A percentile compares a stretch with the other conserved stretches of the same genome.
Conservation (phyloP, 768 basidiomycete genomes). For the Stropharia rugosoannulata region DNA sequence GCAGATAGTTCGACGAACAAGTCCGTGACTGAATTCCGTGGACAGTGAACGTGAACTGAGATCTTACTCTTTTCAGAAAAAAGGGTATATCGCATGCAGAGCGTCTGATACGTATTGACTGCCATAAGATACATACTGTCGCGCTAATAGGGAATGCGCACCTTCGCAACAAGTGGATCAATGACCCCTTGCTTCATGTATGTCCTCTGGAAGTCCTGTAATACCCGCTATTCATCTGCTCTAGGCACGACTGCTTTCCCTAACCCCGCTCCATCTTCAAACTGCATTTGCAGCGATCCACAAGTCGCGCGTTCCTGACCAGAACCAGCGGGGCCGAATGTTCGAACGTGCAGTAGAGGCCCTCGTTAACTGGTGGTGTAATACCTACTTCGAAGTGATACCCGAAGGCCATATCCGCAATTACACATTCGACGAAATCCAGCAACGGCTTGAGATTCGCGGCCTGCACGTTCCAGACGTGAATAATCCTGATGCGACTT, state of each 20-base stretch:
- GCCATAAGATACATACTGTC: slow-evolving; percentile 89
- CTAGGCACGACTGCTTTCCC: slow-evolving; percentile 86
- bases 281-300: slow-evolving; percentile 80
- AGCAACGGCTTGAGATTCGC: slow-evolving; percentile 36
- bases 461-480: slow-evolving; percentile 27
- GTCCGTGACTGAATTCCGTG: slow-evolving; percentile 35
- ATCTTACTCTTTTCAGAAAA: slow-evolving; percentile 30
- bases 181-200: slow-evolving; percentile 82
- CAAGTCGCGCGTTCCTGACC: slow-evolving; percentile 79
- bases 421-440: slow-evolving; percentile 75
- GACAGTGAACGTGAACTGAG: slow-evolving; percentile 9
- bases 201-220: slow-evolving; percentile 5
- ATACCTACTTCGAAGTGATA: slow-evolving; percentile 63
- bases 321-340: slow-evolving; percentile 76
- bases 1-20: slow-evolving; percentile 32
- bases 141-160: slow-evolving; percentile 73
- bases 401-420: slow-evolving; percentile 70
- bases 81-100: slow-evolving; percentile 63
- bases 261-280: slow-evolving; percentile 80
- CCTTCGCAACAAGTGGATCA: slow-evolving; percentile 81
- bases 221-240: background rate
- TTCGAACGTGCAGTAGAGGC: slow-evolving; percentile 81
- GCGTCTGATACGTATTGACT: slow-evolving; percentile 70
- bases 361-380: slow-evolving; percentile 84
- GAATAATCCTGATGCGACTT: slow-evolving; percentile 23